Evolutionary conservation across 2,329 filamentous ascomycete species (phyloP), one percentile per base, ranked within the genome.

Genomic region (Periconia macrospinosa): DNA sequence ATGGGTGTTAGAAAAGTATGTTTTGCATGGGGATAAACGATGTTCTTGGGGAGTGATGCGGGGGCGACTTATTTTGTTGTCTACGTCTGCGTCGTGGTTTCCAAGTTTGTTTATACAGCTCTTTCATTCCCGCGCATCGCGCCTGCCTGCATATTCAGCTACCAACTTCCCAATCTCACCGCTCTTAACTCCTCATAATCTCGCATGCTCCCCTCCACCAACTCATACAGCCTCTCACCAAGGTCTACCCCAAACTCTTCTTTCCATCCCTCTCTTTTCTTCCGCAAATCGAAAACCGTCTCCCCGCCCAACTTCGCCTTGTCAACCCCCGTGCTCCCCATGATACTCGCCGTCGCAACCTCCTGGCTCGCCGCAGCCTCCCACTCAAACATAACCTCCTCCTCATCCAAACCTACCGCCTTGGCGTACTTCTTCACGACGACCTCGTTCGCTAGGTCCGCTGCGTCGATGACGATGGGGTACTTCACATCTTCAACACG

Each of bases 401-500:
- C n/a, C 2, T 50, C 30, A 27, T 65, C 56, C 23, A 67, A 37
- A 1, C 55, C 55, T 1, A 65, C 54, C 2, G 47, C 52, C 7
- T n/a, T 18, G 2, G 62, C 58, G 23, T 67, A 67, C 13, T 46
- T 54, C 13, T 37, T 52, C 14, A 66, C 52, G 1, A 66, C 41
- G 1, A 8, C 19, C 17, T 45, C 20, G 17, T 55, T 23, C 3
- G 15, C 23, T 2, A 66, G 56, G 17, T 65, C 60, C 10, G 58
- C 52, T 10, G 63, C 60, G 41, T 68, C 60, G 2, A 66, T 20
- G 1, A 68, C 52, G 20, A 65, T 52, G 1, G 60, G 60, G 19
- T 41, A 59, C 13, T 37, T 8, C 13, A 58, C 43, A 7, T 41
- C 44, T 2, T 50, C 42, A 1, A 52, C 35, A 46, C 20, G 18